Percentiles rank a stretch among this genome's conserved stretches.
Conservation (phyloP, 495 filamentous ascomycete species). For the Aspergillus campestris region DNA sequence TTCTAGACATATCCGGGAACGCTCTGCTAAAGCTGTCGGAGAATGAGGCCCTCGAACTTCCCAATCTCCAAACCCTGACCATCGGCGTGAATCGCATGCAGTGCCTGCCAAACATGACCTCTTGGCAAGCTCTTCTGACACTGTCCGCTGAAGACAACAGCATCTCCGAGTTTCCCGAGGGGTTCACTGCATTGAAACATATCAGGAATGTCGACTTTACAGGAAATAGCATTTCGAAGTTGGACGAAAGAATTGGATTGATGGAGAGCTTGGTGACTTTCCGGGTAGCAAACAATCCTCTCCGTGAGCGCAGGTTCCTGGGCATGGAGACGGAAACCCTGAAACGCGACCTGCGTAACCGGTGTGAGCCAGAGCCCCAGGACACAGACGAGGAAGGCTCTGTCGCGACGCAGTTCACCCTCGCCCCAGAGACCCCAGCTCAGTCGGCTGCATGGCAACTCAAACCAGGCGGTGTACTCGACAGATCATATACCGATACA, state of each 20-base stretch:
- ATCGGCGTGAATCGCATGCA: slow-evolving; percentile 70
- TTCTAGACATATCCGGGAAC: slow-evolving; percentile 70
- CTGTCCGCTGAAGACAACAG: slow-evolving; percentile 75
- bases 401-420: slow-evolving; percentile 37
- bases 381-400: slow-evolving; percentile 38
- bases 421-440: slow-evolving; percentile 33
- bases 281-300: slow-evolving; percentile 73
- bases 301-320: slow-evolving; percentile 77
- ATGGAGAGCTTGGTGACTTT: slow-evolving; percentile 73
- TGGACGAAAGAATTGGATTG: slow-evolving; percentile 68
- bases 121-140: slow-evolving; percentile 63
- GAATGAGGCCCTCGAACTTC: slow-evolving; percentile 47
- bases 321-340: slow-evolving; percentile 72
- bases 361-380: slow-evolving; percentile 51
- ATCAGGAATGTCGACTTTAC: slow-evolving; percentile 73
- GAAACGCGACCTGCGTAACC: slow-evolving; percentile 63
- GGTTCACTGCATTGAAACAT: slow-evolving; percentile 56
- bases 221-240: slow-evolving; percentile 65
- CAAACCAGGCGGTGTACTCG: slow-evolving; percentile 62
- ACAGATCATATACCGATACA: slow-evolving; percentile 59
- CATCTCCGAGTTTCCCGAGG: slow-evolving; percentile 62
- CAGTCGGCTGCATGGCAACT: slow-evolving; percentile 46
- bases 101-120: slow-evolving; percentile 56
- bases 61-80: slow-evolving; percentile 63
- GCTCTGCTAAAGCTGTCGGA: slow-evolving; percentile 51